Evolutionary conservation across 345 rosid genomes (phyloP), one percentile per base, ranked within the genome.

Genomic region (Eucalyptus sideroxylon): DNA sequence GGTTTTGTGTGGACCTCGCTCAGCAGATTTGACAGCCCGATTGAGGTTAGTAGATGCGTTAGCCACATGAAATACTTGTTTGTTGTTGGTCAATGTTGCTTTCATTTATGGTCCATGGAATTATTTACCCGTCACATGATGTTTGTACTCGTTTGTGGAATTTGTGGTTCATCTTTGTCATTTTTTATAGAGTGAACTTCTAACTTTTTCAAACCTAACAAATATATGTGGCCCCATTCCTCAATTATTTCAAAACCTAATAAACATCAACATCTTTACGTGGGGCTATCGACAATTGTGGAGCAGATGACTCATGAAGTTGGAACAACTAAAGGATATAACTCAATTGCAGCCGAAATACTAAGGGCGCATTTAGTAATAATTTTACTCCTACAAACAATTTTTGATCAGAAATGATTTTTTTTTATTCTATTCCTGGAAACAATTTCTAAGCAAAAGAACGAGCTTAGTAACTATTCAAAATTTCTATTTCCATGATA

Each of bases 301-400:
- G 67, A 5, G 31, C 0, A 27, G 15, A 60, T 60, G n/a, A 60
- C 67, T 60, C 31, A 27, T 0, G 8, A 12, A 60, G n/a, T 60
- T 27, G 69, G n/a, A 60, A 60, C 16, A 30, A 56, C 69, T 60
- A 5, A 27, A 60, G n/a, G 69, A 60, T 60, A 30, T 6, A 60
- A 2, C 16, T 60, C 69, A 60, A 60, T 1, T 27, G 0, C 0
- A 3, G 16, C 27, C 2, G 0, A 60, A 60, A 60, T 27, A 27
- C 0, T 27, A 11, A 60, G 4, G 12, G 5, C 5, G 10, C 10
- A 53, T 53, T 53, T 53, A 47, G 9, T 51, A 51, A 51, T 8
- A 7, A 51, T 17, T 16, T 0, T 51, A 0, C 0, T 51, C 23
- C 0, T 0, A 0, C 0, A 2, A 51, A 51, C 9, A 17, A 51